Percentiles rank a stretch among this genome's conserved stretches.
Evolutionary conservation across 805 yeast genomes (phyloP).

Genomic region (Yarrowia sp.): DNA sequence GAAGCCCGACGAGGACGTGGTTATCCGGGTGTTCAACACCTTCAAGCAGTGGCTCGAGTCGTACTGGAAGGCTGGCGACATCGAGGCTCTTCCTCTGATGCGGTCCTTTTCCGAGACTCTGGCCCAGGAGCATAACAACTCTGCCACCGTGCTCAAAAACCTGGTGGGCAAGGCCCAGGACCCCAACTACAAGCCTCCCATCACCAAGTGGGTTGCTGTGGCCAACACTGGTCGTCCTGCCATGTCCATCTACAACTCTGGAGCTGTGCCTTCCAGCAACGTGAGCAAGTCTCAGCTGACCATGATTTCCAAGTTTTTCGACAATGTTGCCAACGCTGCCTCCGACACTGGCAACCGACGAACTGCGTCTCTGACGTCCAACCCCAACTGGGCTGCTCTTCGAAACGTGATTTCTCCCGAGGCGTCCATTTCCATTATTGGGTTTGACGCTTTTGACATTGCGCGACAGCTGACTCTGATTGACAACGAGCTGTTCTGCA

Average conservation of each 20-base stretch:
- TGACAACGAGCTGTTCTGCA: conserved; percentile 35
- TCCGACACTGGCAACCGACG: conserved; percentile 5
- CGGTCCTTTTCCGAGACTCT: conserved; percentile 26
- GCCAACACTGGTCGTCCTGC: conserved; percentile 22
- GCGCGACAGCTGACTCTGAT: conserved; percentile 39
- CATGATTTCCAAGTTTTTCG: conserved; percentile 23
- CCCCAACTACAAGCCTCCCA: conserved; percentile 10
- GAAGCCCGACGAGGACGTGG: conserved; percentile 38
- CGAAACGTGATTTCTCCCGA: conserved; percentile 19
- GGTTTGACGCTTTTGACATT: conserved; percentile 36
- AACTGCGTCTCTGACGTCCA: conserved; percentile 12
- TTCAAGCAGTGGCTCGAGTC: conserved; percentile 86
- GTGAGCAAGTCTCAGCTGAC: conserved; percentile 34
- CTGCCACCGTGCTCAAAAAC: conserved; percentile 9
- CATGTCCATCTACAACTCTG: conserved; percentile 23
- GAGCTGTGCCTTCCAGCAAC: conserved; percentile 27
- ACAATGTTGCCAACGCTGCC: conserved; percentile 1
- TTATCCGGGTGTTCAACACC: conserved; percentile 56
- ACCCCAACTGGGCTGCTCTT: conserved; percentile 22
- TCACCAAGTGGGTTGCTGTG: conserved; percentile 16
- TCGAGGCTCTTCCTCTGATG: conserved; percentile 20
- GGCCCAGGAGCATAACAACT: conserved; percentile 8
- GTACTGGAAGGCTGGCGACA: conserved; percentile 59
- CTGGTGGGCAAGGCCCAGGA: conserved; percentile 14
- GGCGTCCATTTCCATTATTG: conserved; percentile 30